These are phyloP conservation scores for Populus deltoides DNA, from an alignment of 345 rosid species.

Conservation along the genomic window DNA sequence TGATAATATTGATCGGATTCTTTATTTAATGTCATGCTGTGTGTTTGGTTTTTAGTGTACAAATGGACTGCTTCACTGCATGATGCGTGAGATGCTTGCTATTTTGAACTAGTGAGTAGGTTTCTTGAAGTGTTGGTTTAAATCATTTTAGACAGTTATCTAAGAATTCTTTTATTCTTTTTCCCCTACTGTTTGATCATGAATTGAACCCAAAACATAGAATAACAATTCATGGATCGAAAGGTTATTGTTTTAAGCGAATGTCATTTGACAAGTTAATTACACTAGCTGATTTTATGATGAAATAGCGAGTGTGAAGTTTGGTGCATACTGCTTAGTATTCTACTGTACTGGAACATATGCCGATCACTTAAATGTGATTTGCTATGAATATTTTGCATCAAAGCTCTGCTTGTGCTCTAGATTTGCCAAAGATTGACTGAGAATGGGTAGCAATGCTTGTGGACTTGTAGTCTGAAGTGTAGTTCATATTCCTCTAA, in stretches of 20 bases:
- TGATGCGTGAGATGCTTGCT: background rate
- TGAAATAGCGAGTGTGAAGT: background rate
- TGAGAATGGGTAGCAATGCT: background rate
- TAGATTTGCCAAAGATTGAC: too few relatives aligned
- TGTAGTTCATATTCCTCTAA: background rate
- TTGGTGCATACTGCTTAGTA: background rate
- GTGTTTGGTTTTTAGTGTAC: background rate
- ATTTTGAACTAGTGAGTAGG: background rate
- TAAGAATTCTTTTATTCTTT: too few relatives aligned
- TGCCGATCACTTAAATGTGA: background rate
- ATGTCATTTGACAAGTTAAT: background rate
- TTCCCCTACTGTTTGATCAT: too few relatives aligned
- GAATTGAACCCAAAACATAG: background rate
- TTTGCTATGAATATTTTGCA: background rate
- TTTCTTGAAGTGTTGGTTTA: background rate
- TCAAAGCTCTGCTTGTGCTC: background rate
- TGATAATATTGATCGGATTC: background rate
- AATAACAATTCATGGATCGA: background rate
- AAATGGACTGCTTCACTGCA: background rate
- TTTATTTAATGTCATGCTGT: background rate
- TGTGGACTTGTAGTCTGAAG: background rate
- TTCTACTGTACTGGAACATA: background rate
- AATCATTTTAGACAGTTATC: background rate
- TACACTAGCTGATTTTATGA: background rate
- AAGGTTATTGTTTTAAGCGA: background rate